A percentile compares a stretch with the other conserved stretches of the same genome.
Conservation (phyloP, 176 grass and related monocot genomes). For the Olyra latifolia region DNA sequence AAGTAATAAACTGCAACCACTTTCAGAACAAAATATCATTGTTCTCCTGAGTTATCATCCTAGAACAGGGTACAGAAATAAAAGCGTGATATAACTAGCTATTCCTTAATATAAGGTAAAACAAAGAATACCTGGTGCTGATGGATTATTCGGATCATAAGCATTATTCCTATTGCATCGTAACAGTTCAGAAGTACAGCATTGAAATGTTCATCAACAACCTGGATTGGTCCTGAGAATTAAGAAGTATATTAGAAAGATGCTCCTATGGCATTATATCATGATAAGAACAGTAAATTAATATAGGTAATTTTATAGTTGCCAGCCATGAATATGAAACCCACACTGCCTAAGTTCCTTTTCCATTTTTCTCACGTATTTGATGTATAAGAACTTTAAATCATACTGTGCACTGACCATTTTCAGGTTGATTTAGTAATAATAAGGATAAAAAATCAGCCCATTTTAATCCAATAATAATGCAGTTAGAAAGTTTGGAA, state of each 20-base stretch:
- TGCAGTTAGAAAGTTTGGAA: background rate
- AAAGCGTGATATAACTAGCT: background rate
- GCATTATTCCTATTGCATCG: constrained; percentile 96
- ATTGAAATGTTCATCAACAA: constrained; percentile 96
- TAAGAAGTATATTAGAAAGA: background rate
- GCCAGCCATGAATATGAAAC: background rate
- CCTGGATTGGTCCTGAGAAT: constrained; percentile 76
- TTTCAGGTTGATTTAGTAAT: background rate
- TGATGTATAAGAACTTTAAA: constrained; percentile 3
- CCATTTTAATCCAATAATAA: constrained; percentile 12
- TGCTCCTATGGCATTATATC: background rate
- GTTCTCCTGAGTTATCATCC: constrained; percentile 3
- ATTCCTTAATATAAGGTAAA: constrained; percentile 32
- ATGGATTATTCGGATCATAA: constrained; percentile 99
- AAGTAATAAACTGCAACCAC: background rate
- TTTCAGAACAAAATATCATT: background rate
- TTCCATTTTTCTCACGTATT: background rate
- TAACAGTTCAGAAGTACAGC: constrained; percentile 85
- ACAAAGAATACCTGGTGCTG: constrained; percentile 81
- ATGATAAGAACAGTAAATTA: constrained; percentile 26
- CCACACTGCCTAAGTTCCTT: background rate
- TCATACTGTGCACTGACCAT: background rate
- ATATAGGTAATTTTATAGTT: background rate
- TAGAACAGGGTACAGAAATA: constrained; percentile 9
- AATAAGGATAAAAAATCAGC: background rate